Evolutionary conservation across 257 asterid genomes (phyloP).

Genomic region (Verbascum thapsus): DNA sequence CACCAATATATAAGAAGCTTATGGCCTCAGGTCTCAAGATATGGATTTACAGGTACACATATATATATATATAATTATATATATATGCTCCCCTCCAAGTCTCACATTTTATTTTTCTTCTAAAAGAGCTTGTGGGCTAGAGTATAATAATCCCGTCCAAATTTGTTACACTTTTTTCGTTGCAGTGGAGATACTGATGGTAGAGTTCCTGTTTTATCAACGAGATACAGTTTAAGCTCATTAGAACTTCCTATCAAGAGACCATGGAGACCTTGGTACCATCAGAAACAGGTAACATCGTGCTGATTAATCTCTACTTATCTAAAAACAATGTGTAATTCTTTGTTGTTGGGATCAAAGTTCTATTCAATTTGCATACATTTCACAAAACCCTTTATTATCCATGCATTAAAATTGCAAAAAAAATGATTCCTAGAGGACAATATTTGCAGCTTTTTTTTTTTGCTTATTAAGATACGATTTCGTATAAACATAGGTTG

Average conservation of each 20-base stretch:
- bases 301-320: neutral
- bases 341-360: neutral
- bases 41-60: constrained; percentile 96
- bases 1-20: constrained; percentile 84
- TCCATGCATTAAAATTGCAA: too few species aligned
- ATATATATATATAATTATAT: too few species aligned
- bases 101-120: neutral
- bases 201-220: constrained; percentile 81
- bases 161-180: constrained; percentile 1
- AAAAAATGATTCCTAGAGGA: too few species aligned
- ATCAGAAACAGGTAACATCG: constrained; percentile 68
- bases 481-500: too few species aligned
- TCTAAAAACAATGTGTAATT: neutral
- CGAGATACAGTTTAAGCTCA: constrained; percentile 75
- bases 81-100: neutral
- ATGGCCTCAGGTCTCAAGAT: constrained; percentile 70
- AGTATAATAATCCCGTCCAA: too few species aligned
- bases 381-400: too few species aligned
- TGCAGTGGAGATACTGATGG: constrained; percentile 92
- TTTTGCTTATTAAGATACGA: too few species aligned
- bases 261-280: constrained; percentile 96
- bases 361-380: too few species aligned
- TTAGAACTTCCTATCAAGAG: constrained; percentile 61
- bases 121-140: too few species aligned
- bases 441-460: too few species aligned